Evolutionary conservation across 2,329 filamentous ascomycete species (phyloP).

Genomic region (Fusarium scirpi): DNA sequence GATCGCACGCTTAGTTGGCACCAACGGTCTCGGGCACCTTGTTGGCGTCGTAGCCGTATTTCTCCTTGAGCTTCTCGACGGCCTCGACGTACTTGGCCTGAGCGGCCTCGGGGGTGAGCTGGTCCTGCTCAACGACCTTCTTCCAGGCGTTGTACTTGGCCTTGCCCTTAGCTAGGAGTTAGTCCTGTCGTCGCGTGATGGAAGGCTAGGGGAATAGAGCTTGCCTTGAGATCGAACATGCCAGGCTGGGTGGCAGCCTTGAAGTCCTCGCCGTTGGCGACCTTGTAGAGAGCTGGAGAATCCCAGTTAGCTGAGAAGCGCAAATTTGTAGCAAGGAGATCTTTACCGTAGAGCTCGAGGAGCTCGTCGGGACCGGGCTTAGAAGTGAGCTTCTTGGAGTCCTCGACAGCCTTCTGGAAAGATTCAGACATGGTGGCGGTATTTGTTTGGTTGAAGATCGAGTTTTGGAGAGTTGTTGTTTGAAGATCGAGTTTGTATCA

Average conservation of each 20-base stretch:
- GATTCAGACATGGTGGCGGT: slow-evolving; percentile 57
- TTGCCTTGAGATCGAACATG: slow-evolving; percentile 77
- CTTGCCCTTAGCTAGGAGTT: slow-evolving; percentile 70
- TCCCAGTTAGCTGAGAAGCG: not conserved
- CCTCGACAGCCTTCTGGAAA: slow-evolving; percentile 68
- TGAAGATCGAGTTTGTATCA: slow-evolving; percentile 4
- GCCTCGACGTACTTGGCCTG: slow-evolving; percentile 81
- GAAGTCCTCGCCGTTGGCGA: slow-evolving; percentile 68
- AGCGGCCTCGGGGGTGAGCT: slow-evolving; percentile 71
- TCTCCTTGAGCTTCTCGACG: slow-evolving; percentile 77
- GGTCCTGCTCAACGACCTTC: slow-evolving; percentile 72
- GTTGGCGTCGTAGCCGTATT: slow-evolving; percentile 74
- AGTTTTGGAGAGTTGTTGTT: not conserved
- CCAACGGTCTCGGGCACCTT: slow-evolving; percentile 71
- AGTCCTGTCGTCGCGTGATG: not conserved
- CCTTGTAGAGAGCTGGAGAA: slow-evolving; percentile 67
- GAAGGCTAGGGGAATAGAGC: slow-evolving; percentile 2
- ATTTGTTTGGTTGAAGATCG: not conserved
- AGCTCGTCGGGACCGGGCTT: slow-evolving; percentile 75
- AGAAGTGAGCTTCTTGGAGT: slow-evolving; percentile 75
- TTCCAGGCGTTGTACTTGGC: slow-evolving; percentile 85
- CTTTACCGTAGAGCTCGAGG: slow-evolving; percentile 71
- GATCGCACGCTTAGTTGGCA: slow-evolving; percentile 26
- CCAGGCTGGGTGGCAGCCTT: slow-evolving; percentile 68
- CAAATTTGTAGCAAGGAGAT: not conserved